These are phyloP conservation scores for Neurospora crassa DNA, from an alignment of 2,329 filamentous ascomycete genomes.

Conservation along the genomic window DNA sequence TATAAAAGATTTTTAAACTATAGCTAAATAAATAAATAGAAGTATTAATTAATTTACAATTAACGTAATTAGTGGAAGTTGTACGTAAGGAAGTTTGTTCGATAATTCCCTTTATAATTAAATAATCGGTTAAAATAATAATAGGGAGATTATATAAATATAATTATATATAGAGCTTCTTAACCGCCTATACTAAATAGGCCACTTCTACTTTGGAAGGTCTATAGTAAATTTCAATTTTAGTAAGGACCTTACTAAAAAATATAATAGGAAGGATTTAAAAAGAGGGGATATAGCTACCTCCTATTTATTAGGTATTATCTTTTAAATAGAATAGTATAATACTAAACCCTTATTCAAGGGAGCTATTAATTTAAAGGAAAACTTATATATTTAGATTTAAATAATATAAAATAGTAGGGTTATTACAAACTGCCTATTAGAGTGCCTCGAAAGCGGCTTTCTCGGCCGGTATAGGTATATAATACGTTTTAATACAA, in stretches of 20 bases:
- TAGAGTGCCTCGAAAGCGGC: not conserved
- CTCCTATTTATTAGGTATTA: fast-evolving
- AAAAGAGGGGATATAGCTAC: no score
- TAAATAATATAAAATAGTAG: not conserved
- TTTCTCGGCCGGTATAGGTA: fast-evolving
- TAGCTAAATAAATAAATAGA: not conserved
- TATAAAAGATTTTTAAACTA: not conserved
- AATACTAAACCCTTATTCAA: not conserved
- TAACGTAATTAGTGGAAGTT: not conserved
- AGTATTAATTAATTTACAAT: not conserved
- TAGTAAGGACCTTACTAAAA: no score
- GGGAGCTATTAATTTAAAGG: not conserved
- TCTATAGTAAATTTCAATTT: no score
- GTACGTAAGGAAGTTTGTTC: not conserved
- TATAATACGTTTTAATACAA: not conserved
- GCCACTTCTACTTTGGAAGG: no score
- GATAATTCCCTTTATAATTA: not conserved
- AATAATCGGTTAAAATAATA: no score
- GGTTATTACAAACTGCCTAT: fast-evolving
- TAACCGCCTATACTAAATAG: no score
- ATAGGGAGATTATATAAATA: no score
- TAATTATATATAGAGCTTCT: no score
- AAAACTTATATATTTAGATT: not conserved
- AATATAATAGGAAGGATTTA: not conserved
- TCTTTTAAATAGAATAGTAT: not conserved